phyloP scores from a whole-genome alignment of 345 rosid genomes.

The Isatis tinctoria region DNA sequence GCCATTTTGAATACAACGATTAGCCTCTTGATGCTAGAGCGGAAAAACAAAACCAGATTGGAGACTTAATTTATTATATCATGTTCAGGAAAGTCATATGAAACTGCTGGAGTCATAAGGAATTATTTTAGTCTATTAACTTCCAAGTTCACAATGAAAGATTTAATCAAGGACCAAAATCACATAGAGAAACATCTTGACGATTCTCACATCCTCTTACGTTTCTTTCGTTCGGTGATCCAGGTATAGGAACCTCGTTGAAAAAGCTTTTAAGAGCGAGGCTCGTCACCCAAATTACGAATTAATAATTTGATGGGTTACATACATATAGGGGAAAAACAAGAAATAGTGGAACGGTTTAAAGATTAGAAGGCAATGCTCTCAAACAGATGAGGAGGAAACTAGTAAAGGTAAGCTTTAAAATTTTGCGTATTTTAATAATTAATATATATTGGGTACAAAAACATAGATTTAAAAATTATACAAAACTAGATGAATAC shows the following conservation, averaged over 20 bases:
- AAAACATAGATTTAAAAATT: too few relatives aligned
- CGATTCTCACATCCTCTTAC: background rate
- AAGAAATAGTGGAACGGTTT: too few relatives aligned
- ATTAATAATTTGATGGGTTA: too few relatives aligned
- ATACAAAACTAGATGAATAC: too few relatives aligned
- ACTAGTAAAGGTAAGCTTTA: too few relatives aligned
- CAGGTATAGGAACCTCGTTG: conserved; percentile 92
- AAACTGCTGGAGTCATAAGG: background rate
- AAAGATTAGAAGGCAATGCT: too few relatives aligned
- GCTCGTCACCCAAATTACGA: too few relatives aligned
- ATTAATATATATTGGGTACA: too few relatives aligned
- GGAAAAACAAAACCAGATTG: background rate
- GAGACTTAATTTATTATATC: background rate
- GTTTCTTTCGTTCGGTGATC: conserved; percentile 17
- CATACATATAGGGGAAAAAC: too few relatives aligned
- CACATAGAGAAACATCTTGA: conserved; percentile 2
- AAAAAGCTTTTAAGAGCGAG: conserved; percentile 87
- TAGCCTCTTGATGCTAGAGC: background rate
- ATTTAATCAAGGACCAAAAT: background rate
- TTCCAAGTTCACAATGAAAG: background rate
- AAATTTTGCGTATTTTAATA: too few relatives aligned
- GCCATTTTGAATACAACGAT: background rate
- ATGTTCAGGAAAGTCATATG: background rate
- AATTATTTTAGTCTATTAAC: background rate
- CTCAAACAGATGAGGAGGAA: too few relatives aligned